Evolutionary conservation across 2,329 filamentous ascomycete species (phyloP).

Genomic region (Colletotrichum sp.): DNA sequence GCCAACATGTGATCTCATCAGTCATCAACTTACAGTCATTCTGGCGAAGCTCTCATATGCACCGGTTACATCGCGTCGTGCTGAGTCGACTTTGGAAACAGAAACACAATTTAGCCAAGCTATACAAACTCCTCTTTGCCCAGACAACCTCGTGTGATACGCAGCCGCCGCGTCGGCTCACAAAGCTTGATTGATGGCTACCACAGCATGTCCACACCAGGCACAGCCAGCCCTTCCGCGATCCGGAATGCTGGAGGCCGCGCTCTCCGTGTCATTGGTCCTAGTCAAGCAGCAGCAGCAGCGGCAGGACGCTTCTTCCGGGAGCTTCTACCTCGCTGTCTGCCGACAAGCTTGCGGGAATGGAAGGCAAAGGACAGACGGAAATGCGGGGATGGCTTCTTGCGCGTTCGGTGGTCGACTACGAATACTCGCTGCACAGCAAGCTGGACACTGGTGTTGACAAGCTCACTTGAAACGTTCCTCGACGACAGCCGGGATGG

Average conservation of each 20-base stretch:
- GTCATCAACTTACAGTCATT: not conserved
- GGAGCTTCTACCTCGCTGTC: not conserved
- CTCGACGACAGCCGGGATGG: not conserved
- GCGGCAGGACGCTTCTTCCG: not conserved
- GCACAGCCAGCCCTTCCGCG: not conserved
- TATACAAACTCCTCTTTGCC: not conserved
- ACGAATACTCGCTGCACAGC: not conserved
- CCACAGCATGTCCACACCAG: not conserved
- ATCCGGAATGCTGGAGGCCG: not conserved
- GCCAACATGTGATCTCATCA: not conserved
- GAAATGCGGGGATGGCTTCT: constrained; percentile 8
- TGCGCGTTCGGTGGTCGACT: not conserved
- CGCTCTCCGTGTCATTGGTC: not conserved
- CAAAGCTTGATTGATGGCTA: not conserved
- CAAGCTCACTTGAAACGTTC: constrained; percentile 12
- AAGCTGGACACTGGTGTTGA: not conserved
- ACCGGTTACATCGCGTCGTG: not conserved
- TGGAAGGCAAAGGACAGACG: not conserved
- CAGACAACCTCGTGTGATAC: not conserved
- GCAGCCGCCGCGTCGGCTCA: constrained; percentile 6
- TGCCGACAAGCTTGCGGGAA: not conserved
- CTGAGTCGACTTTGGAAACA: not conserved
- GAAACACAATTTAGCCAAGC: not conserved
- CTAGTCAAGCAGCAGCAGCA: not conserved
- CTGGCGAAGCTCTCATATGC: not conserved